Base-by-base conservation (phyloP, 2,329 filamentous ascomycete species). In the Blastomyces emzantsi region DNA sequence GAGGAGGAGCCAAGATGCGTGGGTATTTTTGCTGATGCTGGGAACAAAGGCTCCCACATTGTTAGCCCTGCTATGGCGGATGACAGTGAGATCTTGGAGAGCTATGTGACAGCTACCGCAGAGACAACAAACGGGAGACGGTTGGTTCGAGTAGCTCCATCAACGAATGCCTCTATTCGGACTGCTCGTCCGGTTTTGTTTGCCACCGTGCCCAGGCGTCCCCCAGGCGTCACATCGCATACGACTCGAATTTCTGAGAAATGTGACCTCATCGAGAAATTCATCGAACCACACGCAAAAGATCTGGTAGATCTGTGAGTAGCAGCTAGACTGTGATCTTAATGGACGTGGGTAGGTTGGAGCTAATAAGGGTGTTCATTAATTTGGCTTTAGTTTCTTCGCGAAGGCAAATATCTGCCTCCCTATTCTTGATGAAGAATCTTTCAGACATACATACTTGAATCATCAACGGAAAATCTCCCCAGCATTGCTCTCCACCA, bases 31-130 rank as follows among this genome's bases (percentile, higher is more conserved):
- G 43, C 64, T 15, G 68, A 70, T 33, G 60, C 63, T 74, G 62
- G 69, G 56, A 66, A 67, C 61, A 73, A 78, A 33, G 80, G 78
- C 65, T 76, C 79, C 2, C 80, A 82, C 66, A 81, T 85, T 60
- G 77, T 85, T 55, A 81, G 82, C 1, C 82, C 82, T 0, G 79
- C 80, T 0, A 75, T 80, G 22, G 81, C 79, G 2, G 78, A 78
- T 45, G 83, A 85, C 70, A 83, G 77, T 2, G 80, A 84, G 39
- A 74, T 85, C 2, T 67, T 85, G 7, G 79, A 81, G 2, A 78
- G 80, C 63, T 85, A 84, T 65, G 74, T 85, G 2, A 78, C 77
- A 22, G 68, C 71, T 33, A 68, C 72, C 51, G 64, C 71, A 11
- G 64, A 62, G 28, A 54, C 60, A 1, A 65, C 60, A 1, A 65